Evolutionary conservation across 164 flowering plant genomes (phyloP).

Genomic region (Buxus sempervirens): DNA sequence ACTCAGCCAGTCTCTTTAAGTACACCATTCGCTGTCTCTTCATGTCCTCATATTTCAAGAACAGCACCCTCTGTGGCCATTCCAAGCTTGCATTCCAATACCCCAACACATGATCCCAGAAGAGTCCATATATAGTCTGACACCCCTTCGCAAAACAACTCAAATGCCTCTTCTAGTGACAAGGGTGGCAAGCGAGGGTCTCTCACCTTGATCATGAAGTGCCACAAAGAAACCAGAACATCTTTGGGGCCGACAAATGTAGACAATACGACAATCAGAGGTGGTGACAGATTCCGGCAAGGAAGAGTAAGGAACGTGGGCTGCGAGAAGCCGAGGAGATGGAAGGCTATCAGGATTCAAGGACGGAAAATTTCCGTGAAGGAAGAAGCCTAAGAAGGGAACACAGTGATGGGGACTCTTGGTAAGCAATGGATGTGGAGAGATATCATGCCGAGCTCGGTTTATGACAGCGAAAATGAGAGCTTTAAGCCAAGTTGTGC

Average conservation of each 20-base stretch:
- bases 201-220: too few species aligned
- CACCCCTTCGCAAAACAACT: too few species aligned
- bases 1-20: constrained; percentile 17
- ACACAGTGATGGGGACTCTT: constrained; percentile 19
- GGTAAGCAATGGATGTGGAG: constrained; percentile 13
- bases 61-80: constrained; percentile 9
- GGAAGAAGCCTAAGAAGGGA: constrained; percentile 13
- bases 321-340: constrained; percentile 9
- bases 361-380: neutral
- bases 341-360: neutral
- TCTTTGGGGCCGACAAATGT: too few species aligned
- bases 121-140: neutral
- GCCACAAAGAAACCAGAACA: too few species aligned
- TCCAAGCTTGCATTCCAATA: constrained; percentile 24
- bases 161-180: too few species aligned
- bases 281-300: constrained; percentile 12
- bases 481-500: constrained; percentile 20
- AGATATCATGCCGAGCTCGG: neutral
- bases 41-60: constrained; percentile 19
- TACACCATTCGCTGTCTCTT: constrained; percentile 1
- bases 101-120: constrained; percentile 20
- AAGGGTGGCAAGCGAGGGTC: too few species aligned
- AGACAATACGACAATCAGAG: too few species aligned
- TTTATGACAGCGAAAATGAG: constrained; percentile 10
- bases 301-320: constrained; percentile 17